Evolutionary conservation across 257 asterid genomes (phyloP), one percentile per base, ranked within the genome.

Genomic region (Leonotis leonurus): DNA sequence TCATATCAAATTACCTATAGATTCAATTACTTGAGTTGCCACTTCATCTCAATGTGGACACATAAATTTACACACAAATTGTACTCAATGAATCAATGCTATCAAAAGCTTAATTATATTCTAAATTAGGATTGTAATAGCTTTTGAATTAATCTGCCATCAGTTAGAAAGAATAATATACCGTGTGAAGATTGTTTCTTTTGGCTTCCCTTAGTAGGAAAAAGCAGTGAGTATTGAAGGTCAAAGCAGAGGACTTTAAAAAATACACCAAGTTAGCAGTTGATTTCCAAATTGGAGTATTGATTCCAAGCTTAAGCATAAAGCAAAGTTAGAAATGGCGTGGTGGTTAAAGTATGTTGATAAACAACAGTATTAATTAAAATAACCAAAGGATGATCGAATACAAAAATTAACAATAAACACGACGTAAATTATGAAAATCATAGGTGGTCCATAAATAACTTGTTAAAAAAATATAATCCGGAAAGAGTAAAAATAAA

Each of bases 291-390:
- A 25, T 56, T 30, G 20, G 65, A 74, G 63, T n/a, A n/a, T n/a
- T 67, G 60, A 78, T 78, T 60, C 80, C 74, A 64, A 71, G 35
- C 80, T 64, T 75, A 40, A 54, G 64, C 52, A 56, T 43, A 57
- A 74, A 70, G 83, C 61, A 75, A 67, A 40, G 21, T 16, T 6
- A n/a, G 1, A 33, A 62, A 25, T 26, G 25, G 26, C 26, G 50
- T 37, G 67, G 40, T 32, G 50, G 29, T 45, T 37, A 51, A 72
- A 29, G 61, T 46, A 26, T 8, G 11, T 2, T 35, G 41, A 10
- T 10, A 60, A 64, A 35, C 60, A 40, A 63, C 24, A 32, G 41
- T 14, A 32, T 11, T 13, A n/a, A n/a, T n/a, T n/a, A n/a, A n/a
- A n/a, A n/a, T n/a, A n/a, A n/a, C n/a, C n/a, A n/a, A n/a, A n/a